phyloP scores from a whole-genome alignment of 106 monocot genomes.

The Triglochin maritima region DNA sequence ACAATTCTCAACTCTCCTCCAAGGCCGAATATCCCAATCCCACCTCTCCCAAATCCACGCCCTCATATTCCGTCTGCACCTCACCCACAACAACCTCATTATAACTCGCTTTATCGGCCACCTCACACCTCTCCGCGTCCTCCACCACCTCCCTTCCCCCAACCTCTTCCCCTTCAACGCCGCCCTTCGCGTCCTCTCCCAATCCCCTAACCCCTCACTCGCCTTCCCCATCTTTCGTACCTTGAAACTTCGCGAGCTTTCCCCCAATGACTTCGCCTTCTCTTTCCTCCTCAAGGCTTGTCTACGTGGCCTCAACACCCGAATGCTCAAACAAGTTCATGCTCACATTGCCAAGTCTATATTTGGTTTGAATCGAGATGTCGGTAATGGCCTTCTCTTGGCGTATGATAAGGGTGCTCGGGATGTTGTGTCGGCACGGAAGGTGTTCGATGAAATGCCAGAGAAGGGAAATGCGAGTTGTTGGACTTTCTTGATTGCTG shows the following conservation, averaged over 20 bases:
- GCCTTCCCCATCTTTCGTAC: conserved; percentile 29
- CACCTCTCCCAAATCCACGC: conserved; percentile 24
- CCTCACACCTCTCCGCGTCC: conserved; percentile 13
- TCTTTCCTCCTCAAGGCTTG: conserved; percentile 36
- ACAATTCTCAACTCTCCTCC: conserved; percentile 16
- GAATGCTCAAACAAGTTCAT: conserved; percentile 13
- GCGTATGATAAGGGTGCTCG: conserved; percentile 16
- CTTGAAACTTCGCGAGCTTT: conserved; percentile 12
- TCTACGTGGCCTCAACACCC: conserved; percentile 1
- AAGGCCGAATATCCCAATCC: conserved; percentile 1
- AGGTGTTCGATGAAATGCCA: conserved; percentile 24
- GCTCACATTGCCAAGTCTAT: conserved; percentile 16
- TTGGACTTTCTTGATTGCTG: conserved; percentile 28
- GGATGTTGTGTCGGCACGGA: conserved; percentile 9
- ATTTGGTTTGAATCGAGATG: conserved; percentile 9
- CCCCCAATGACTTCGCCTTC: conserved; percentile 42
- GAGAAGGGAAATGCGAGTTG: conserved; percentile 4
- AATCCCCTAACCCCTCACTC: conserved; percentile 3
- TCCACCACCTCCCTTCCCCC: conserved; percentile 21
- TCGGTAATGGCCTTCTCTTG: conserved; percentile 16
- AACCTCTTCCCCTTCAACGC: conserved; percentile 44
- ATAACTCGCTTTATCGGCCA: conserved; percentile 28
- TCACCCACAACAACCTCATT: conserved; percentile 26
- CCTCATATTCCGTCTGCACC: conserved; percentile 26
- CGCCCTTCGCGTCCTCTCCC: conserved; percentile 33